phyloP scores from a whole-genome alignment of 78 protist species.

The Pigoraptor vietnamica region DNA sequence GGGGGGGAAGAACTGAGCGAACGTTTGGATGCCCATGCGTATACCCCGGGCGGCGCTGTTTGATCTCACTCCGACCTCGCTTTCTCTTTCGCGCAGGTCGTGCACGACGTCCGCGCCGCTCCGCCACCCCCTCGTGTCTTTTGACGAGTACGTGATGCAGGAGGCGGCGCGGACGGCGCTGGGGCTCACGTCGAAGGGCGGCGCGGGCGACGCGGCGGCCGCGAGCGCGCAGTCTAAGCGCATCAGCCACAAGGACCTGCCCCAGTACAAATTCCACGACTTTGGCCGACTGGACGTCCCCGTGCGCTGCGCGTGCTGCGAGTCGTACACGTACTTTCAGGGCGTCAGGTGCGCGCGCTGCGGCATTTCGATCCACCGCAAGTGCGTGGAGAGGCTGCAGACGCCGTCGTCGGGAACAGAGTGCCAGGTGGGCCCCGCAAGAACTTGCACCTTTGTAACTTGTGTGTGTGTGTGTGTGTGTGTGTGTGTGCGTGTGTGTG shows the following conservation, averaged over 20 bases:
- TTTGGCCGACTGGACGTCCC: background rate
- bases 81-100: background rate
- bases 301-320: background rate
- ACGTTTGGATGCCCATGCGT: too few relatives aligned
- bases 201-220: background rate
- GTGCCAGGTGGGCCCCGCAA: too few relatives aligned
- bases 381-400: background rate
- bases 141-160: background rate
- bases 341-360: background rate
- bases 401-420: background rate
- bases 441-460: too few relatives aligned
- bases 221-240: background rate
- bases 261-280: background rate
- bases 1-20: too few relatives aligned
- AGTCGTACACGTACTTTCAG: background rate
- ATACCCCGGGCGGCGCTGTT: too few relatives aligned
- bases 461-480: background rate
- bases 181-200: background rate
- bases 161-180: background rate
- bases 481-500: background rate
- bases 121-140: background rate
- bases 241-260: background rate
- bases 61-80: too few relatives aligned
- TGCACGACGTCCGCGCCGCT: background rate
- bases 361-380: background rate